Evolutionary conservation across 2,329 filamentous ascomycete species (phyloP), one percentile per base, ranked within the genome.

Genomic region (Pseudodiploospora longispora): DNA sequence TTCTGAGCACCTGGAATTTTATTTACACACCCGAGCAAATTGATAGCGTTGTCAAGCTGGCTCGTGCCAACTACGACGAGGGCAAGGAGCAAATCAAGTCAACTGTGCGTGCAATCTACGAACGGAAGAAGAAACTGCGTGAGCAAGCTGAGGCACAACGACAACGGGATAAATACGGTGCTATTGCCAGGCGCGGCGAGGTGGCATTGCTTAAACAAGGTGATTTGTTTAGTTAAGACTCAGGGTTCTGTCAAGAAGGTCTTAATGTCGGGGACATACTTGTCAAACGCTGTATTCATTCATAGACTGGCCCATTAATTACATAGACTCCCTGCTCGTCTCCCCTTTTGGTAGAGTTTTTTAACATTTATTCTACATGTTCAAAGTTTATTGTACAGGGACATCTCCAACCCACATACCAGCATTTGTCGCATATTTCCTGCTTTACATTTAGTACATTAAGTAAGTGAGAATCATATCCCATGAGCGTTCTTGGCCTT

Each of bases 1-100:
- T 89, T 64, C 80, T 97, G 70, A 87, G 82, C 53, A 98, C 93
- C 0, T 98, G 93, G 93, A 98, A 98, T 60, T 97, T 97, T 60
- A 82, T 96, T 30, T 98, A 97, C 63, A 94, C 86, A 2, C 83
- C 89, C 0, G 83, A 93, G 46, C 84, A 98, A 62, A 82, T 98
- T 42, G 90, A 97, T 54, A 78, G 79, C 28, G 88, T 95, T 1
- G 84, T 95, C 2, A 74, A 76, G 5, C 74, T 98, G 29, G 90
- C 93, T 1, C 75, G 80, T 44, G 87, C 87, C 8, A 98, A 98
- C 63, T 98, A 88, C 54, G 73, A 78, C 5, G 87, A 95, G 60
- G 89, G 91, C 1, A 78, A 78, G 40, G 85, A 87, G 45, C 81
- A 86, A 63, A 87, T 93, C 19, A 82, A 79, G 51, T 74, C 80